Percentiles rank a stretch among this genome's conserved stretches.
phyloP scores from a whole-genome alignment of 192 early-diverging fungal species.

The Gigaspora rosea region DNA sequence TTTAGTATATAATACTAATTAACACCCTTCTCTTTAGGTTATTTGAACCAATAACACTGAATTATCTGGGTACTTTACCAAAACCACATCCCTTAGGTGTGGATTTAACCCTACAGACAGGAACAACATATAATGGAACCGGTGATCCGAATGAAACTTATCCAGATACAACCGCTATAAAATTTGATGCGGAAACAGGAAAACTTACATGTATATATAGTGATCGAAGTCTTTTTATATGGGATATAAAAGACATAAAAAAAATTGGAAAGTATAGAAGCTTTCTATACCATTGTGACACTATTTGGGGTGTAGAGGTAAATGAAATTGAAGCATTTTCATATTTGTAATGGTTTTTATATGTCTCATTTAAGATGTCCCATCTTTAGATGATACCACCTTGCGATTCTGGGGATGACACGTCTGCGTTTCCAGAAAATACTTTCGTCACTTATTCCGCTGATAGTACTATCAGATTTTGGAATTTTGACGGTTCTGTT shows the following conservation, averaged over 20 bases:
- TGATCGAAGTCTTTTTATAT: constrained; percentile 73
- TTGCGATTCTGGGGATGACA: neutral
- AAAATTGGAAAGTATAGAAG: constrained; percentile 59
- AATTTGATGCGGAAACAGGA: constrained; percentile 51
- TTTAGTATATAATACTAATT: neutral
- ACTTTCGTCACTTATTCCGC: constrained; percentile 75
- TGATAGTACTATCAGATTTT: constrained; percentile 78
- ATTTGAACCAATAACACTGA: constrained; percentile 70
- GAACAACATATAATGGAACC: constrained; percentile 23
- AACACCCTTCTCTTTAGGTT: constrained; percentile 45
- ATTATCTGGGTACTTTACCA: constrained; percentile 71
- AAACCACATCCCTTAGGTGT: constrained; percentile 68
- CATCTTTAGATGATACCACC: constrained; percentile 46
- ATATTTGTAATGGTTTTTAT: neutral
- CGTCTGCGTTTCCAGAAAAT: constrained; percentile 48
- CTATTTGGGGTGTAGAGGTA: constrained; percentile 87
- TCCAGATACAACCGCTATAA: constrained; percentile 64
- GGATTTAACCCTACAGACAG: constrained; percentile 41
- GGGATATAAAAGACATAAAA: constrained; percentile 64
- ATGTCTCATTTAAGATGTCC: neutral
- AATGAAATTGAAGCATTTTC: neutral
- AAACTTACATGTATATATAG: constrained; percentile 67
- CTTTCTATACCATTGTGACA: constrained; percentile 72
- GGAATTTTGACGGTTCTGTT: constrained; percentile 62
- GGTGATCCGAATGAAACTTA: constrained; percentile 41